A percentile compares a stretch with the other conserved stretches of the same genome.
These are phyloP conservation scores for Cladosporium sp. DNA, from an alignment of 2,329 filamentous ascomycete species.

Conservation along the genomic window DNA sequence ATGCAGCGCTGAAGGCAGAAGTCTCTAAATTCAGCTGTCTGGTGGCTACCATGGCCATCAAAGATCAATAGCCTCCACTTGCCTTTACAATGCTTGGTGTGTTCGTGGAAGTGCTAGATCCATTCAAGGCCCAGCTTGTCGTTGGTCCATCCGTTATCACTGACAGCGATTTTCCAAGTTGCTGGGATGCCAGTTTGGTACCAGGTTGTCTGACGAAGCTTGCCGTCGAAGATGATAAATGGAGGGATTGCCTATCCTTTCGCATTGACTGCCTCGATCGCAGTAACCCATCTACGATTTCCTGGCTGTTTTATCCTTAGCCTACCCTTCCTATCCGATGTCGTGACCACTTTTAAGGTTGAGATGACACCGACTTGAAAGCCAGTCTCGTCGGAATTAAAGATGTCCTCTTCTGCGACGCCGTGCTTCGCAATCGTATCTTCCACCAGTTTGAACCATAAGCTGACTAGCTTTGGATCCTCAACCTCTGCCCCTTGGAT, in stretches of 20 bases:
- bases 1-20: constrained; percentile 8
- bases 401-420: constrained; percentile 22
- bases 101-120: too few species aligned
- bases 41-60: too few species aligned
- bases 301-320: constrained; percentile 18
- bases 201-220: background rate
- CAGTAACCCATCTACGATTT: constrained; percentile 34
- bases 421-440: too few species aligned
- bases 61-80: too few species aligned
- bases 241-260: constrained; percentile 24
- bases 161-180: constrained; percentile 1
- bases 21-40: background rate
- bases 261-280: constrained; percentile 30
- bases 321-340: constrained; percentile 26
- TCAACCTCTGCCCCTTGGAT: constrained; percentile 9
- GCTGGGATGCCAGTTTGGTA: background rate
- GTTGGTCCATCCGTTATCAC: constrained; percentile 6
- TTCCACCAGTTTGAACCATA: too few species aligned
- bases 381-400: constrained; percentile 18
- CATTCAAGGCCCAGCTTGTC: constrained; percentile 12
- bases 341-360: constrained; percentile 28
- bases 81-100: too few species aligned
- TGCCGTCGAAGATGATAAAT: constrained; percentile 32
- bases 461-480: background rate
- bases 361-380: constrained; percentile 31